These are phyloP conservation scores for Cadophora gregata DNA, from an alignment of 2,329 filamentous ascomycete genomes.

Conservation along the genomic window DNA sequence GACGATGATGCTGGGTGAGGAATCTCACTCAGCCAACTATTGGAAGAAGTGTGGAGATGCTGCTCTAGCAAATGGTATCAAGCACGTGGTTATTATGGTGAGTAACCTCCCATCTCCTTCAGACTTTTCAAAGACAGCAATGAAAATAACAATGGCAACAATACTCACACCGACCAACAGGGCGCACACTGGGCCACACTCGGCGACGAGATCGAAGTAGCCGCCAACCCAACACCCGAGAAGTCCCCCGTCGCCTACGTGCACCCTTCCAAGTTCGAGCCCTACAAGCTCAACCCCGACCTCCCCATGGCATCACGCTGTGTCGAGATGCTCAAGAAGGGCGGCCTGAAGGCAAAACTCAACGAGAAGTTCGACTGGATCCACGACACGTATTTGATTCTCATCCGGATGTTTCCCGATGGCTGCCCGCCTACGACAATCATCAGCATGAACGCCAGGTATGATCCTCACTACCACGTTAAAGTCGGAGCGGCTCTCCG, in stretches of 20 bases:
- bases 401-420: slow-evolving; percentile 72
- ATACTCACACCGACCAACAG: no score
- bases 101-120: background rate
- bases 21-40: slow-evolving; percentile 64
- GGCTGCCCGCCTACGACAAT: slow-evolving; percentile 71
- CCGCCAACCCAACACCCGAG: slow-evolving; percentile 62
- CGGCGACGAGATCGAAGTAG: slow-evolving; percentile 62
- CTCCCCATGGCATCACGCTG: slow-evolving; percentile 56
- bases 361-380: slow-evolving; percentile 72
- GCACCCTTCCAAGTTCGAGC: slow-evolving; percentile 66
- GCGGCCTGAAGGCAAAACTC: slow-evolving; percentile 59
- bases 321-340: slow-evolving; percentile 54
- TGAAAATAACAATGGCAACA: no score
- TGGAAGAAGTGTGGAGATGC: slow-evolving; percentile 71
- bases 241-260: slow-evolving; percentile 73
- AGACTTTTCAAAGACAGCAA: background rate
- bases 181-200: slow-evolving; percentile 70
- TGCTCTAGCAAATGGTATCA: slow-evolving; percentile 62
- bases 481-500: slow-evolving; percentile 63
- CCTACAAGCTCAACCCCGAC: slow-evolving; percentile 67
- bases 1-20: slow-evolving; percentile 74
- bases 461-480: slow-evolving; percentile 62
- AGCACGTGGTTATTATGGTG: slow-evolving; percentile 71
- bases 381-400: slow-evolving; percentile 72
- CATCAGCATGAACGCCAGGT: slow-evolving; percentile 59